A percentile compares a stretch with the other conserved stretches of the same genome.
Conservation (phyloP, 495 filamentous ascomycete genomes). For the Podospora comata region DNA sequence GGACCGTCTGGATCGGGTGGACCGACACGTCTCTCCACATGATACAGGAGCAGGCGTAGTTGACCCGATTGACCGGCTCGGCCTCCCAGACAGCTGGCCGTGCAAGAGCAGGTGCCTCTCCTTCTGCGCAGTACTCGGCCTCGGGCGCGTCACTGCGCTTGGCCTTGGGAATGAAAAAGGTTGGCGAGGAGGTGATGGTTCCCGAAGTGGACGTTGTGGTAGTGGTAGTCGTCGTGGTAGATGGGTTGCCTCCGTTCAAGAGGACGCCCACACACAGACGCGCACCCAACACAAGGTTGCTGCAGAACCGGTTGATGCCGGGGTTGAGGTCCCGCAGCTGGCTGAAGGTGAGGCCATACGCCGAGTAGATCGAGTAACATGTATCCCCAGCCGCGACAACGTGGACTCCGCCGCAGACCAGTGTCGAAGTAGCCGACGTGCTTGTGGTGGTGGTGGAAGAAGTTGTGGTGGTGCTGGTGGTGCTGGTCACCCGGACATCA, state of each 20-base stretch:
- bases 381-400: background rate
- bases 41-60: background rate
- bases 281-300: background rate
- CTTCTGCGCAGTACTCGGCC: background rate
- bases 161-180: background rate
- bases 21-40: conserved; percentile 1
- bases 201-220: background rate
- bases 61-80: background rate
- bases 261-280: background rate
- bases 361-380: background rate
- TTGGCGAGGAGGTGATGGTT: background rate
- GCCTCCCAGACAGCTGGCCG: background rate
- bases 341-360: conserved; percentile 1
- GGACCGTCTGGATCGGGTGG: conserved; percentile 3
- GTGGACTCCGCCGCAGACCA: background rate
- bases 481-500: background rate
- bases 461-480: background rate
- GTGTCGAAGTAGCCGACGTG: background rate
- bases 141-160: background rate
- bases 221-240: background rate
- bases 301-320: background rate
- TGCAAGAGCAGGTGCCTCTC: background rate
- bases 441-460: background rate
- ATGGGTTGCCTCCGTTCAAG: background rate
- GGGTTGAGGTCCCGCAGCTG: background rate